Evolutionary conservation across 2,329 filamentous ascomycete genomes (phyloP).

Genomic region (Beauveria rudraprayagi): DNA sequence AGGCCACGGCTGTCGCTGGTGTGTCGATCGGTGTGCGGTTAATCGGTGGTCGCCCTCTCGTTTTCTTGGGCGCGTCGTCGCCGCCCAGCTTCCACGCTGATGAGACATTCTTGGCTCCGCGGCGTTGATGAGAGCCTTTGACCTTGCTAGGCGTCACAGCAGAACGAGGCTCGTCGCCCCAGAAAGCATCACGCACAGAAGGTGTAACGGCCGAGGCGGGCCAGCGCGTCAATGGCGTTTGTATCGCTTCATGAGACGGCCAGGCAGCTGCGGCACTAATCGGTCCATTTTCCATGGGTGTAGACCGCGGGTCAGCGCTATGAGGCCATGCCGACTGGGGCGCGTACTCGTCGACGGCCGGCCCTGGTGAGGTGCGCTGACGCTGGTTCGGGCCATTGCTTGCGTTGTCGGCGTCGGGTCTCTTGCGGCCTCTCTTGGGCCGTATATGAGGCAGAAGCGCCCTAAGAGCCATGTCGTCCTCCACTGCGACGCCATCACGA

Average conservation of each 20-base stretch:
- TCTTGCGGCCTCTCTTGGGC: slow-evolving; percentile 54
- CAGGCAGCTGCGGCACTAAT: slow-evolving; percentile 18
- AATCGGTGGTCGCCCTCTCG: slow-evolving; percentile 71
- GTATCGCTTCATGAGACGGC: slow-evolving; percentile 40
- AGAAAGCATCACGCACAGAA: slow-evolving; percentile 43
- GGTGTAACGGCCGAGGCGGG: slow-evolving; percentile 74
- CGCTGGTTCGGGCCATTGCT: slow-evolving; percentile 47
- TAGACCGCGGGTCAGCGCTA: neutral
- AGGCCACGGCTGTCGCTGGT: slow-evolving; percentile 60
- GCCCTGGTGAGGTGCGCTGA: slow-evolving; percentile 50
- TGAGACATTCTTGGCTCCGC: slow-evolving; percentile 77
- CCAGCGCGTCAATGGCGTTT: slow-evolving; percentile 60
- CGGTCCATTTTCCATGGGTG: slow-evolving; percentile 30
- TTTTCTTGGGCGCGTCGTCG: slow-evolving; percentile 56
- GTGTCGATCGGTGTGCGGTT: slow-evolving; percentile 53
- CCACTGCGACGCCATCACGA: slow-evolving; percentile 73
- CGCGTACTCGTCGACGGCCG: slow-evolving; percentile 30
- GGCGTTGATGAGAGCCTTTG: slow-evolving; percentile 42
- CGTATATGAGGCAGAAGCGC: slow-evolving; percentile 72
- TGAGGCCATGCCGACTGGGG: slow-evolving; percentile 17
- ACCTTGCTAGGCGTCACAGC: slow-evolving; percentile 61
- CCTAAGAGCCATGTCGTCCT: slow-evolving; percentile 82
- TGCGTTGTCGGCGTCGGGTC: slow-evolving; percentile 53
- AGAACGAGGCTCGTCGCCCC: slow-evolving; percentile 59
- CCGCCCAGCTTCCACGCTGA: slow-evolving; percentile 76